Conservation (phyloP, 148 eudicot genomes). For the Dysphania ambrosioides region DNA sequence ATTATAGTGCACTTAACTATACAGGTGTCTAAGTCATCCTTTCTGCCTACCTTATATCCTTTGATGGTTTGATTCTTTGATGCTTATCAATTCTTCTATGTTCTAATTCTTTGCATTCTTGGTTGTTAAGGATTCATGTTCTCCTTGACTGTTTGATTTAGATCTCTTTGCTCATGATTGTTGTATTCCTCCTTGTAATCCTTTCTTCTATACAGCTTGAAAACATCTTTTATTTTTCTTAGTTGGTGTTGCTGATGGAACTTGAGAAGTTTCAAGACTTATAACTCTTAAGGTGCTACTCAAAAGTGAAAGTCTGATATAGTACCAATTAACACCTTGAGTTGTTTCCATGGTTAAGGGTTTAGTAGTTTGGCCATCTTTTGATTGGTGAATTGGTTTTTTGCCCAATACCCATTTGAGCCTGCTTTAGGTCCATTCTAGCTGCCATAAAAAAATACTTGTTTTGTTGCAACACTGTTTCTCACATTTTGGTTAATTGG, state of each 20-base stretch:
- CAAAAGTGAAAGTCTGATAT: too few relatives aligned
- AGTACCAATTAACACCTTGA: too few relatives aligned
- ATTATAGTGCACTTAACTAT: conserved; percentile 90
- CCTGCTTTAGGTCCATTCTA: background rate
- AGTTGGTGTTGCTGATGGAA: background rate
- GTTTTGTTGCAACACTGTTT: background rate
- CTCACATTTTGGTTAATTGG: background rate
- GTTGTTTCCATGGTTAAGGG: background rate
- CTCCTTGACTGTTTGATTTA: background rate
- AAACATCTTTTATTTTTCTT: background rate
- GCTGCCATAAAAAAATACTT: background rate
- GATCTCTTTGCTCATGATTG: background rate
- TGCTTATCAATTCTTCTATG: background rate
- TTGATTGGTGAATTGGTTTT: background rate
- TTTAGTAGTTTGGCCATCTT: background rate
- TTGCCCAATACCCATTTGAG: background rate
- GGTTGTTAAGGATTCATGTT: too few relatives aligned
- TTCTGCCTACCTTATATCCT: background rate
- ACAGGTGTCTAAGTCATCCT: conserved; percentile 46
- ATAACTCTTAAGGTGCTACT: background rate
- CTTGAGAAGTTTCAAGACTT: background rate
- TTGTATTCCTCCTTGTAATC: background rate
- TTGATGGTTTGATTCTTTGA: background rate
- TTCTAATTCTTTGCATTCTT: too few relatives aligned
- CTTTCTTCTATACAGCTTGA: background rate